Evolutionary conservation across 345 rosid species (phyloP), one percentile per base, ranked within the genome.

Genomic region (Kernera saxatilis): DNA sequence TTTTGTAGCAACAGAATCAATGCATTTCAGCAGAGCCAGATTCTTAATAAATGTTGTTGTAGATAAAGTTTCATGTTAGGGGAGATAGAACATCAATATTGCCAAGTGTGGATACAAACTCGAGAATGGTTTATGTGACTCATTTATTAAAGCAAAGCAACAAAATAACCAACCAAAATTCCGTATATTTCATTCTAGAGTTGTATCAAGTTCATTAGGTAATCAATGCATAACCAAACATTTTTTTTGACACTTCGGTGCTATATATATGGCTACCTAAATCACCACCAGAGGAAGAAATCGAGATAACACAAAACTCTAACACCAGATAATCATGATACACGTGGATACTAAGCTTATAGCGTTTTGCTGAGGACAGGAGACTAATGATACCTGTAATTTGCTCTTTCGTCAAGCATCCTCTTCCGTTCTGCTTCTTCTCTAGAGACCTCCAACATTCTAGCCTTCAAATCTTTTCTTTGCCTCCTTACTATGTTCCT

Each of bases 371-470:
- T 57, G 57, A 19, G 57, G n/a, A 69, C 32, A 30, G 17, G 12
- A 69, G 23, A 69, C 63, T 32, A 30, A 18, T 12, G 65, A 35
- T 22, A 93, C 96, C 97, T 90, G 83, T 86, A 88, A 82, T 88
- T 87, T 8, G 94, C 82, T 35, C 91, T 86, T 71, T 90, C 93
- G 21, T 88, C 97, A 49, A 93, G 88, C 98, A 93, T 88, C 74
- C 97, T 81, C 83, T 90, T 93, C 64, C 98, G 65, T 75, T 93
- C 96, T 5, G 96, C 92, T 79, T 90, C 96, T 82, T 90, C 98
- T 79, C 93, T 87, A 0, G 97, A 84, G 23, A 90, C 84, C 81
- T 93, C 98, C 75, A 87, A 63, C 98, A 93, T 93, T 77, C 89
- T 87, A 8, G 97, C 84, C 68, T 76, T 84, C 78, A 93, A 77